Base-by-base conservation (phyloP, 257 asterid species). In the Lantana camara region DNA sequence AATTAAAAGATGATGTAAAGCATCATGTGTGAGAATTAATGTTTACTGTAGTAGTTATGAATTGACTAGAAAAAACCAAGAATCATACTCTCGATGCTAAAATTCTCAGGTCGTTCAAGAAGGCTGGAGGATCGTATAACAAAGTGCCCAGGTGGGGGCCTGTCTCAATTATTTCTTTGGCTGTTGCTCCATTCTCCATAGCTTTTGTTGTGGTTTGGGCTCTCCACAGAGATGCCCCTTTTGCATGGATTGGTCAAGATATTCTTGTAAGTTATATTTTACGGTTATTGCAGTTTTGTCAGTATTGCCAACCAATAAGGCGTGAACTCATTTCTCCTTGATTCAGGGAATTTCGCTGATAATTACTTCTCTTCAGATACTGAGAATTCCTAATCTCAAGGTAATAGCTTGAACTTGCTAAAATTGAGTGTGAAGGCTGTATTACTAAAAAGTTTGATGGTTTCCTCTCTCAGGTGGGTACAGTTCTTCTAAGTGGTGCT, bases 161-260 rank as follows among this genome's bases (percentile, higher is more conserved):
- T 40, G n/a, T 75, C 17, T 91, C 98, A 2, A 72, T 86, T 70
- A 95, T 91, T 47, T 79, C 95, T 5, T 56, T 91, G 81, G 98
- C 91, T 10, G 90, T 91, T 70, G 61, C 91, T 22, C 98, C 98
- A 32, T 86, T 91, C 77, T 91, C 95, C 75, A 63, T 88, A 68
- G 84, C 90, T 48, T 84, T 91, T 78, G 92, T 90, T 24, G 89
- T 85, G 38, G 71, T 84, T 38, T 91, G 98, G 98, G 96, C 95
- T 17, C 80, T 88, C 45, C 73, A 84, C 75, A 77, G 95, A 73
- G 60, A 63, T 20, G 64, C 16, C 46, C 75, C 95, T 61, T 82
- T 89, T 78, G 95, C 92, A 60, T 91, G 98, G 98, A 84, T 91
- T 38, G 98, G 96, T 64, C 98, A 86, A 81, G 96, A 91, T 75